Evolutionary conservation across 2,329 filamentous ascomycete genomes (phyloP).

Genomic region (Diaporthe destruens): DNA sequence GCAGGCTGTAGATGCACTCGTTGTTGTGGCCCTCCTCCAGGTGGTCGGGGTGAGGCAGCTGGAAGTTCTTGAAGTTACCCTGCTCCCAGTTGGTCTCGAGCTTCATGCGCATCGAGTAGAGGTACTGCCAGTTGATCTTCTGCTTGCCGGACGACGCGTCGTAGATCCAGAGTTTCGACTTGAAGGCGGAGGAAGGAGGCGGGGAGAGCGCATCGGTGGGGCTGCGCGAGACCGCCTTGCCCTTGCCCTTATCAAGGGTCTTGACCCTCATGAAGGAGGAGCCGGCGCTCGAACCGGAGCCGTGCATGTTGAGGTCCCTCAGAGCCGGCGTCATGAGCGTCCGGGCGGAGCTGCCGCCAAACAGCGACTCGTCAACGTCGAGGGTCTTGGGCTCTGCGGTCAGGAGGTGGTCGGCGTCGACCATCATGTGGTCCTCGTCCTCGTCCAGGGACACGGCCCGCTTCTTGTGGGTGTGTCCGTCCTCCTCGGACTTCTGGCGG

Average conservation of each 20-base stretch:
- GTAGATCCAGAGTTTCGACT: slow-evolving; percentile 65
- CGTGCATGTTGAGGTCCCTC: slow-evolving; percentile 53
- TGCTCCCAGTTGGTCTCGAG: slow-evolving; percentile 93
- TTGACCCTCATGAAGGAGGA: slow-evolving; percentile 47
- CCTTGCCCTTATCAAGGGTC: slow-evolving; percentile 52
- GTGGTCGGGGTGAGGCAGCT: slow-evolving; percentile 86
- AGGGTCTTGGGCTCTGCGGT: slow-evolving; percentile 47
- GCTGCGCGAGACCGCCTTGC: slow-evolving; percentile 43
- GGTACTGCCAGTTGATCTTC: slow-evolving; percentile 90
- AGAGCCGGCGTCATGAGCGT: slow-evolving; percentile 45
- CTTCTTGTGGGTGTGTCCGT: slow-evolving; percentile 67
- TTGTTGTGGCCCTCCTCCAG: slow-evolving; percentile 82
- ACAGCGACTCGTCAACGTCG: slow-evolving; percentile 43
- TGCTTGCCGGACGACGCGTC: slow-evolving; percentile 62
- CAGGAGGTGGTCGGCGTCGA: slow-evolving; percentile 49
- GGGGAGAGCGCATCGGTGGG: slow-evolving; percentile 26
- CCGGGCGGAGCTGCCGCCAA: slow-evolving; percentile 44
- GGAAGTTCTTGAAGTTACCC: slow-evolving; percentile 86
- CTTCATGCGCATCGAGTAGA: slow-evolving; percentile 88
- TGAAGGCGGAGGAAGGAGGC: slow-evolving; percentile 41
- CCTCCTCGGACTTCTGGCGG: slow-evolving; percentile 57
- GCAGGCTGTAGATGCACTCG: slow-evolving; percentile 95
- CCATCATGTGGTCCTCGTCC: slow-evolving; percentile 61
- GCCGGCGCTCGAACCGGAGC: slow-evolving; percentile 49
- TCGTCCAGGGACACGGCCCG: slow-evolving; percentile 63